Evolutionary conservation across 2,329 filamentous ascomycete genomes (phyloP), one percentile per base, ranked within the genome.

Genomic region (Elsinoe fawcettii): DNA sequence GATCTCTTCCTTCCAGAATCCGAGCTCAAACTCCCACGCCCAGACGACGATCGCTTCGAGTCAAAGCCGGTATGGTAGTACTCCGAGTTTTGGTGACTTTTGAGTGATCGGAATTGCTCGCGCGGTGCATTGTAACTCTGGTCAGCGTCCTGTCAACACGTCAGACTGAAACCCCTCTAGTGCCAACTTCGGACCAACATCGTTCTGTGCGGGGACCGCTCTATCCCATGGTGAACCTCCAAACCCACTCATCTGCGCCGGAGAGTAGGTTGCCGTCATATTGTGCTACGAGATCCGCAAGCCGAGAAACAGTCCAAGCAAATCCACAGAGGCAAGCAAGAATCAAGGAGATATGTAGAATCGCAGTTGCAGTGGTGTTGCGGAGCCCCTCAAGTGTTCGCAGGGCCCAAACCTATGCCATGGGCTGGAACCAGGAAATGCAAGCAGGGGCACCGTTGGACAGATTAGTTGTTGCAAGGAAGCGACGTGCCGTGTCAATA

Each of bases 31-130:
- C 30, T 46, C 8, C 37, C 39, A 14, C 41, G 54, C 8, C 41
- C 54, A 16, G 54, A 56, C 12, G 54, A 56, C 37, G 54, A 56
- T n/a, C 54, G 23, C n/a, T 36, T 43, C 11, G 54, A 56, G 22
- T 56, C 54, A 39, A 47, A 49, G 16, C 39, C 27, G 34, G 23
- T 56, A 16, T 47, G 20, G 41, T 56, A 56, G 12, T 37, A 37
- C 12, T 56, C 54, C 12, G 54, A 56, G 16, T 37, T 27, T 9
- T 18, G 18, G 12, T 46, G 54, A 23, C 54, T 56, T 39, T 56
- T 56, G 7, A 43, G 32, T 14, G 49, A 25, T 8, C 49, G 30
- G 18, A 47, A 56, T 25, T 46, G 54, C 18, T 37, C 37, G 14
- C 39, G 39, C 27, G 54, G 32, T 34, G 23, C 25, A 41, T 47